Percentiles rank a stretch among this genome's conserved stretches.
These are phyloP conservation scores for Alternaria triticina DNA, from an alignment of 2,329 filamentous ascomycete species.

Conservation along the genomic window DNA sequence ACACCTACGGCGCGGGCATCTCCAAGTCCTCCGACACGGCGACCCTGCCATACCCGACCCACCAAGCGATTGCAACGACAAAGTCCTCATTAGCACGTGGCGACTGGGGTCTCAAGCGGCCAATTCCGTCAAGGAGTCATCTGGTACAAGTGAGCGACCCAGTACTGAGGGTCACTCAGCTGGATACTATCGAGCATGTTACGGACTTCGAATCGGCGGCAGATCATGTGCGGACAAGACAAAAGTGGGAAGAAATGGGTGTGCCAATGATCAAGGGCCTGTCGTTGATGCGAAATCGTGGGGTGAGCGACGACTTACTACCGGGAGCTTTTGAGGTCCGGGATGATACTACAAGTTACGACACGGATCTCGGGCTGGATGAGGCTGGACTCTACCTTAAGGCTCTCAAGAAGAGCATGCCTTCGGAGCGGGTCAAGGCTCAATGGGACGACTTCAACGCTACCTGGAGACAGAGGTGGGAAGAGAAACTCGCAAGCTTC, in stretches of 20 bases:
- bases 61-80: constrained; percentile 82
- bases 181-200: constrained; percentile 86
- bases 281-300: constrained; percentile 24
- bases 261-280: constrained; percentile 66
- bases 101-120: constrained; percentile 92
- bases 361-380: constrained; percentile 32
- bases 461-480: constrained; percentile 13
- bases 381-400: constrained; percentile 33
- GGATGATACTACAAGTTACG: constrained; percentile 43
- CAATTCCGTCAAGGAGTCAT: constrained; percentile 73
- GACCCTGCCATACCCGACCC: constrained; percentile 79
- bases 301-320: constrained; percentile 16
- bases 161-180: constrained; percentile 74
- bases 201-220: constrained; percentile 86
- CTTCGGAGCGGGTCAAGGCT: constrained; percentile 4
- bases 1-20: constrained; percentile 55
- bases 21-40: constrained; percentile 68
- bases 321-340: constrained; percentile 40
- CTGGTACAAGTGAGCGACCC: constrained; percentile 74
- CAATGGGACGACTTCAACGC: constrained; percentile 6
- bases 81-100: constrained; percentile 74
- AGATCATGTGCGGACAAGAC: constrained; percentile 79
- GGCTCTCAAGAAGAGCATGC: constrained; percentile 30
- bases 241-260: constrained; percentile 85
- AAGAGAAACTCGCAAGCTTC: constrained; percentile 8